phyloP scores from a whole-genome alignment of 2,329 filamentous ascomycete genomes.

The Capronia epimyces region DNA sequence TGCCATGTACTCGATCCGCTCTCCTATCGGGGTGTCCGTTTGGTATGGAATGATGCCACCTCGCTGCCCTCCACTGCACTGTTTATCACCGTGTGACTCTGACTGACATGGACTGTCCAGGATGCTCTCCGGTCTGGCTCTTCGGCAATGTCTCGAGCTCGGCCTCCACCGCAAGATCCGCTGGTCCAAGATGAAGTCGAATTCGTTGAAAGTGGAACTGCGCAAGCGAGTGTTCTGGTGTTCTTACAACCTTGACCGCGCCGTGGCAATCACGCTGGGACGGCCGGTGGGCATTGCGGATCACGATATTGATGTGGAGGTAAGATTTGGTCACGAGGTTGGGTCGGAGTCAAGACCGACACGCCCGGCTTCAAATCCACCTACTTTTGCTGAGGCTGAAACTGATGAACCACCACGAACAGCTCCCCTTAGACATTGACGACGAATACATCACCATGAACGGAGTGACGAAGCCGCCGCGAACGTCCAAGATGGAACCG shows the following conservation, averaged over 20 bases:
- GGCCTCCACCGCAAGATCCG: constrained; percentile 25
- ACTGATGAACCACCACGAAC: too few species aligned
- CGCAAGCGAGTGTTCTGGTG: constrained; percentile 43
- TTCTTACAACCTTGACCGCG: constrained; percentile 41
- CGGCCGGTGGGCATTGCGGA: constrained; percentile 40
- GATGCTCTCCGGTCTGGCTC: constrained; percentile 31
- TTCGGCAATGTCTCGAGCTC: constrained; percentile 30
- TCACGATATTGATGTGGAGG: constrained; percentile 38
- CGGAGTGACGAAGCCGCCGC: background rate
- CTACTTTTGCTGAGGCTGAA: background rate
- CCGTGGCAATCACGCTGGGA: constrained; percentile 38
- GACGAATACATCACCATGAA: constrained; percentile 8
- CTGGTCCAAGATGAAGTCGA: constrained; percentile 17
- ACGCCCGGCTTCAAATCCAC: background rate
- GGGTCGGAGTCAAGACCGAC: background rate
- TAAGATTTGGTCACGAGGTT: too few species aligned
- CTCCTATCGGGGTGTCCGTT: constrained; percentile 26
- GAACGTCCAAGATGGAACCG: constrained; percentile 9
- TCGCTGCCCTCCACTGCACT: too few species aligned
- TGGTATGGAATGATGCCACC: too few species aligned
- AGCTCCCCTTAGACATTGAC: constrained; percentile 16
- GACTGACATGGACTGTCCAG: background rate
- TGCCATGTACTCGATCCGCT: constrained; percentile 29
- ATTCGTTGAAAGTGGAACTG: constrained; percentile 37
- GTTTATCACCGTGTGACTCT: background rate